Conservation (phyloP, 495 filamentous ascomycete genomes). For the Annulohypoxylon bovei region DNA sequence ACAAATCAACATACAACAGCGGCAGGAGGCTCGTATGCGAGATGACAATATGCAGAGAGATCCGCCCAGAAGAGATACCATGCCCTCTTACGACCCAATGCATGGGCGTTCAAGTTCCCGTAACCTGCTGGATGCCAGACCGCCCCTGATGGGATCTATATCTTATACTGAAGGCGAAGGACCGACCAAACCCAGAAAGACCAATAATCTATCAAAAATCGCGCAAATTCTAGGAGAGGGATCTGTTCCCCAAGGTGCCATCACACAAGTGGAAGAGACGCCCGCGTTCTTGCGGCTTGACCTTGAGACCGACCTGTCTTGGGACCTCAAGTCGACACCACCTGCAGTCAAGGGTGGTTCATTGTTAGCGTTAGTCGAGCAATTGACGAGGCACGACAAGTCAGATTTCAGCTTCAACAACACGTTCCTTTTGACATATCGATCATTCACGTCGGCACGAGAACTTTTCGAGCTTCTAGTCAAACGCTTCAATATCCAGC, state of each 20-base stretch:
- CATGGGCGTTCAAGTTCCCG: conserved; percentile 62
- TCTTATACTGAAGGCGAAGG: conserved; percentile 74
- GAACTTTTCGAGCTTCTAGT: conserved; percentile 95
- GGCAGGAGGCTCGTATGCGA: conserved; percentile 49
- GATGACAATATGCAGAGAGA: conserved; percentile 54
- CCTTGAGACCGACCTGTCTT: conserved; percentile 88
- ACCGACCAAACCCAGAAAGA: conserved; percentile 67
- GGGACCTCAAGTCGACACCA: conserved; percentile 78
- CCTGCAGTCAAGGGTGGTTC: conserved; percentile 88
- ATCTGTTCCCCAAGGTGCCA: conserved; percentile 61
- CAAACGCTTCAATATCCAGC: conserved; percentile 89
- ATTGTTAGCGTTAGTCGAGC: conserved; percentile 89
- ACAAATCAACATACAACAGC: conserved; percentile 57
- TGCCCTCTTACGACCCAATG: conserved; percentile 53
- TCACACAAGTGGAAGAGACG: conserved; percentile 72
- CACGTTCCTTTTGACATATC: conserved; percentile 96
- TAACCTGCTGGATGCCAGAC: conserved; percentile 45
- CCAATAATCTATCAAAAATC: conserved; percentile 78
- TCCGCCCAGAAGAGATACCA: conserved; percentile 55
- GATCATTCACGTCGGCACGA: conserved; percentile 88
- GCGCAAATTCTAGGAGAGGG: conserved; percentile 91
- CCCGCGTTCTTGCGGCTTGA: conserved; percentile 88
- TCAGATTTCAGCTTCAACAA: conserved; percentile 96
- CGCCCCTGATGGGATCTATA: conserved; percentile 63
- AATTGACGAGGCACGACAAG: conserved; percentile 93